Evolutionary conservation across 805 yeast species (phyloP), one percentile per base, ranked within the genome.

Genomic region (Candida bentonensis): DNA sequence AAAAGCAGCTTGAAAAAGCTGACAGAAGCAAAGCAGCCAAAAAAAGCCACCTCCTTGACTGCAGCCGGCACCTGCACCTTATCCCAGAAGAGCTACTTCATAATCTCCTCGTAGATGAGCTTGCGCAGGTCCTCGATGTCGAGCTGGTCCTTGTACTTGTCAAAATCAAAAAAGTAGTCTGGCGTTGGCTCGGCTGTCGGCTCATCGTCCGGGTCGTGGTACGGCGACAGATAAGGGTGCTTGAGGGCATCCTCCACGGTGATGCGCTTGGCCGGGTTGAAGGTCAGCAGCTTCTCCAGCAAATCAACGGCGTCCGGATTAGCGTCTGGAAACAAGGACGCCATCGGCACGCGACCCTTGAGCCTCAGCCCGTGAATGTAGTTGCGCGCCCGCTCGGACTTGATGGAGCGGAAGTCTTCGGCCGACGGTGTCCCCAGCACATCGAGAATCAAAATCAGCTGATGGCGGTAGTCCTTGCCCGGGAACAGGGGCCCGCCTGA

Each of bases 131-230:
- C 94, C 41, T 74, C 75, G 22, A 84, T 69, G 11, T 79, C 73
- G 47, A 89, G 69, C 46, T 80, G 82, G 52, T 87, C 94, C 60
- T 88, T 88, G 48, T 73, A 69, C 53, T 75, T 73, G 61, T 92
- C 98, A 55, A 92, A 92, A 49, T 82, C 88, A 55, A 92, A 89
- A 60, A 89, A 87, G 52, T 82, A 87, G 34, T 78, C 78, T 0
- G 94, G 88, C 21, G 92, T 80, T 42, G 87, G 83, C 17, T 77
- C 76, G 27, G 92, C 87, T 30, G 69, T 70, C 0, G 97, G 97
- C 63, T 89, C 97, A 60, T 89, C 97, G 44, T 74, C 76, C 2
- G 96, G 95, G 57, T 89, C 97, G 61, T 89, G 97, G 63, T 89
- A 89, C n/a, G 82, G 73, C 42, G 71, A 65, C 44, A 89, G 67